Evolutionary conservation across 106 monocot genomes (phyloP).

Genomic region (Gastrodia elata): DNA sequence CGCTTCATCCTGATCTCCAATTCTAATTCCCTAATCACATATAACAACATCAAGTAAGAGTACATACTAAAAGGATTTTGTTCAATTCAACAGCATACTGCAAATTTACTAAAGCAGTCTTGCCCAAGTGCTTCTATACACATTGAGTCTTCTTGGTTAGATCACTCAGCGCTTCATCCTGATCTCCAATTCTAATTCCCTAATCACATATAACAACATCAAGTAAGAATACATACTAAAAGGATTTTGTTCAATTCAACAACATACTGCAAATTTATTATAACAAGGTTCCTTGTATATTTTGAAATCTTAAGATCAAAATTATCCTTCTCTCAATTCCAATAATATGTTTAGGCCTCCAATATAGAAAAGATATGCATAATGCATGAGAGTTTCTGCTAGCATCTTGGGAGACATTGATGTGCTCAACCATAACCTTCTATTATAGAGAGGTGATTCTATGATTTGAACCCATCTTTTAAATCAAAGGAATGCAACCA

Average conservation of each 20-base stretch:
- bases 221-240: not conserved
- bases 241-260: not conserved
- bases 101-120: no score
- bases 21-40: no score
- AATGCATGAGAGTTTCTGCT: not conserved
- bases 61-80: not conserved
- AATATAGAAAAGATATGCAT: not conserved
- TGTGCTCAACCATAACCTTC: not conserved
- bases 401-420: no score
- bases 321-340: not conserved
- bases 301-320: not conserved
- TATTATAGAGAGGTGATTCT: not conserved
- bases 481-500: not conserved
- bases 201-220: not conserved
- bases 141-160: no score
- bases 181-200: no score
- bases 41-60: not conserved
- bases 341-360: not conserved
- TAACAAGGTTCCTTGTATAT: not conserved
- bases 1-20: no score
- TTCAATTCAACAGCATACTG: not conserved
- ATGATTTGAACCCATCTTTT: not conserved
- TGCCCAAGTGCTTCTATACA: no score
- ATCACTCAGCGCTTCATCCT: no score
- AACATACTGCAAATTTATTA: not conserved